Base-by-base conservation (phyloP, 2,329 filamentous ascomycete genomes). In the Penicillium fuscoglaucum region DNA sequence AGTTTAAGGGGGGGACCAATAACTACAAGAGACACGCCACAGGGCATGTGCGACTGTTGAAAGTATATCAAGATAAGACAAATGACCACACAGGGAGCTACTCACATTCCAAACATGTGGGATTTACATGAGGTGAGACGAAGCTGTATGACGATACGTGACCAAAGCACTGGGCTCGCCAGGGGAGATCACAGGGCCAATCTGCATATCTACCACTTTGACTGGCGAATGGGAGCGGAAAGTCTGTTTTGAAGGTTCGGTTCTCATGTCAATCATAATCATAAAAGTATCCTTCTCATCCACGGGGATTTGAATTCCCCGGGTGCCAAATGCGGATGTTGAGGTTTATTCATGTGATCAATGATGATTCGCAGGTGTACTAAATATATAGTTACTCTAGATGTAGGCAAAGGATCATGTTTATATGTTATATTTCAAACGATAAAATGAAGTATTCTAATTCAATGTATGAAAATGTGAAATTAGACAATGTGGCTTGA, bases 131-230 rank as follows among this genome's bases (percentile, higher is more conserved):
- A 7, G 29, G 53, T 56, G 26, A 26, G 39, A 56, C 54, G 43
- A 35, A 19, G n/a, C 19, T 50, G 46, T 39, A 56, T 56, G 54
- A 26, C 47, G 39, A 45, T 28, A 33, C 47, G 24, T 31, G 40
- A 39, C 47, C 54, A 56, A 52, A 40, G 40, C 31, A 31, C 46
- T 21, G 39, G 46, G 28, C 8, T 41, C 8, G 33, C 15, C 39
- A 37, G 46, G 53, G 45, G 45, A 33, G 26, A 41, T 50, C 44
- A 49, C 9, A 24, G 40, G 31, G 43, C 24, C 43, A 31, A 17
- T 29, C 9, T 6, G 24, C n/a, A 48, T 29, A 33, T 46, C 15
- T 12, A 53, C 29, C 12, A 45, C 28, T 17, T 28, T 35, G 5
- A 15, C 13, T 24, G 31, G 15, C 21, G 9, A 35, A 48, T 12